These are phyloP conservation scores for Massariosphaeria phaeospora DNA, from an alignment of 495 filamentous ascomycete species.

Conservation along the genomic window DNA sequence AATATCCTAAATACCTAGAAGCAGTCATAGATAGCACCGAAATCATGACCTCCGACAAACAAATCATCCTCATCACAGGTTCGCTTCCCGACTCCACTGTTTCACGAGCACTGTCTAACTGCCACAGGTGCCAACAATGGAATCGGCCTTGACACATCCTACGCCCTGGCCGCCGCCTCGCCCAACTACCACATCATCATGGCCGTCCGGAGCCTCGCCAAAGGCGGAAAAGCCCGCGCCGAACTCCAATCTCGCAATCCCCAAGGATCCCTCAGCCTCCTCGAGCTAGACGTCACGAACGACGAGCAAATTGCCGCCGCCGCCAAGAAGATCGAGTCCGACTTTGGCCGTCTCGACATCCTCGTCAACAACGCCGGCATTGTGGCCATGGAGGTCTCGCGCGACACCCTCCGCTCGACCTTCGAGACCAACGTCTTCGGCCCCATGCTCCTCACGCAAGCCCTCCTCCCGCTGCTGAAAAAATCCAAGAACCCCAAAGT, in stretches of 20 bases:
- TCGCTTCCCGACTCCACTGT: background rate
- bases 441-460: slow-evolving; percentile 32
- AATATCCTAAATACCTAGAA: background rate
- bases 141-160: slow-evolving; percentile 39
- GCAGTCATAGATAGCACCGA: too few relatives aligned
- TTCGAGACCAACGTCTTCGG: slow-evolving; percentile 41
- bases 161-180: slow-evolving; percentile 33
- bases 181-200: slow-evolving; percentile 41
- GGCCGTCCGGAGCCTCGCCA: slow-evolving; percentile 33
- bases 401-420: slow-evolving; percentile 9
- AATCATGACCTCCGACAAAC: slow-evolving; percentile 14
- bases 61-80: slow-evolving; percentile 25
- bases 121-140: slow-evolving; percentile 39
- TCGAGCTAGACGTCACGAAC: slow-evolving; percentile 34
- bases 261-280: slow-evolving; percentile 24
- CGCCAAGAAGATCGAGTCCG: slow-evolving; percentile 12
- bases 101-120: background rate
- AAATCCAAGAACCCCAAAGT: slow-evolving; percentile 33
- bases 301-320: slow-evolving; percentile 30
- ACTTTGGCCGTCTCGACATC: slow-evolving; percentile 30
- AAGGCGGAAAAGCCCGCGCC: slow-evolving; percentile 35
- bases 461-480: slow-evolving; percentile 35
- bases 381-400: background rate
- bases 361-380: slow-evolving; percentile 33
- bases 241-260: slow-evolving; percentile 33